phyloP scores from a whole-genome alignment of 2,329 filamentous ascomycete species.

The Bipolaris cookei region DNA sequence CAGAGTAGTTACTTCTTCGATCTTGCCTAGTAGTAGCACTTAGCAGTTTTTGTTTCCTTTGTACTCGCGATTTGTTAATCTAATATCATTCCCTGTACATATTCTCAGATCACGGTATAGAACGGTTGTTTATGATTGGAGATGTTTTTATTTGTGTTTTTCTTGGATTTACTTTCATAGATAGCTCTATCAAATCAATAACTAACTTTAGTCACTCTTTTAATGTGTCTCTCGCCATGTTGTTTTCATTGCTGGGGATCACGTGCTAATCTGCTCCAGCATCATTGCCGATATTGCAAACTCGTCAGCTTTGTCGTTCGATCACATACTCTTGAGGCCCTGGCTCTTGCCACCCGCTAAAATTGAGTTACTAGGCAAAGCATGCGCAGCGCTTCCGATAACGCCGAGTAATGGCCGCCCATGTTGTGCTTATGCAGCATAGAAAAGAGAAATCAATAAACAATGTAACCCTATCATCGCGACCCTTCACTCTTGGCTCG shows the following conservation, averaged over 20 bases:
- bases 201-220: slow-evolving; percentile 18
- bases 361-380: neutral
- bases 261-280: too few species aligned
- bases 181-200: slow-evolving; percentile 5
- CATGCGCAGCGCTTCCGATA: neutral
- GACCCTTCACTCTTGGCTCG: neutral
- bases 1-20: slow-evolving; percentile 20
- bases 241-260: too few species aligned
- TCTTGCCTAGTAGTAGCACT: slow-evolving; percentile 36
- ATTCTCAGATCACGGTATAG: slow-evolving; percentile 18
- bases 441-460: neutral
- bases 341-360: neutral
- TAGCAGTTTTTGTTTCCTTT: neutral
- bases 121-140: neutral
- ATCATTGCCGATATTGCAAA: too few species aligned
- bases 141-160: neutral
- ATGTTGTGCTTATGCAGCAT: slow-evolving; percentile 6
- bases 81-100: slow-evolving; percentile 18
- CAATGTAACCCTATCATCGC: slow-evolving; percentile 8
- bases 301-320: neutral
- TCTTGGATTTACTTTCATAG: neutral
- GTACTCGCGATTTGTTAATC: slow-evolving; percentile 6
- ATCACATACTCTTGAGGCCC: neutral
- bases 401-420: neutral
- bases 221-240: neutral